phyloP scores from a whole-genome alignment of 495 filamentous ascomycete species.

The Melanomma pulvis-pyrius region DNA sequence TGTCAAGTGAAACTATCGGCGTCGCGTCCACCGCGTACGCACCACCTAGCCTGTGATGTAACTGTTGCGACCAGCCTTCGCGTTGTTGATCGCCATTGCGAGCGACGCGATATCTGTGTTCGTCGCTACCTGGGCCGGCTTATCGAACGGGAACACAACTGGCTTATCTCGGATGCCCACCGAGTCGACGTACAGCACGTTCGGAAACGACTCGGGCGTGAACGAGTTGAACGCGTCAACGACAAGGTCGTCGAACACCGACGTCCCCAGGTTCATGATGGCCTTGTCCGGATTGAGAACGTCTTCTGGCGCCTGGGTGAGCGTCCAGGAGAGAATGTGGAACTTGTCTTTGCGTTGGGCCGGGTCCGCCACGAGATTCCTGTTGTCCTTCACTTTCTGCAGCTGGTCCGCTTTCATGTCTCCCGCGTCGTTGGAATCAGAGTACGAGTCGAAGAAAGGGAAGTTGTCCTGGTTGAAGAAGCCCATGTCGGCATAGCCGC shows the following conservation, averaged over 20 bases:
- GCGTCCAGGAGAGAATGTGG: constrained; percentile 39
- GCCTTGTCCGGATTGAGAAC: constrained; percentile 35
- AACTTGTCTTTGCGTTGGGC: constrained; percentile 30
- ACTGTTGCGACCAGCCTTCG: constrained; percentile 25
- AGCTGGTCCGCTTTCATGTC: constrained; percentile 37
- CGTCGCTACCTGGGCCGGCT: constrained; percentile 9
- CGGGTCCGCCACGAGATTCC: constrained; percentile 23
- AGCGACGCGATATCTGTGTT: constrained; percentile 26
- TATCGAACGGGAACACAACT: constrained; percentile 32
- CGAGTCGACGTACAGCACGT: constrained; percentile 35
- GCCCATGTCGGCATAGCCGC: constrained; percentile 30
- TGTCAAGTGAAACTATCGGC: neutral
- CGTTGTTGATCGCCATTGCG: constrained; percentile 36
- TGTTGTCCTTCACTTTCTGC: constrained; percentile 32
- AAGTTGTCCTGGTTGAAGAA: constrained; percentile 37
- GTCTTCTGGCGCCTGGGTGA: constrained; percentile 35
- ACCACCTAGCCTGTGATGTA: constrained; percentile 24
- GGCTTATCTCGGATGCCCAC: constrained; percentile 31
- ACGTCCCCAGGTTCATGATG: constrained; percentile 34
- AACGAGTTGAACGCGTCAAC: constrained; percentile 33
- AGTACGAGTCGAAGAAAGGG: constrained; percentile 36
- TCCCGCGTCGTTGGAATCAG: constrained; percentile 28
- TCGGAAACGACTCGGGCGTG: constrained; percentile 32
- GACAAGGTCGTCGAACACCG: constrained; percentile 27
- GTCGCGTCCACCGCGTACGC: neutral